A percentile compares a stretch with the other conserved stretches of the same genome.
Conservation (phyloP, 2,329 filamentous ascomycete species). For the Thelonectria blattea region DNA sequence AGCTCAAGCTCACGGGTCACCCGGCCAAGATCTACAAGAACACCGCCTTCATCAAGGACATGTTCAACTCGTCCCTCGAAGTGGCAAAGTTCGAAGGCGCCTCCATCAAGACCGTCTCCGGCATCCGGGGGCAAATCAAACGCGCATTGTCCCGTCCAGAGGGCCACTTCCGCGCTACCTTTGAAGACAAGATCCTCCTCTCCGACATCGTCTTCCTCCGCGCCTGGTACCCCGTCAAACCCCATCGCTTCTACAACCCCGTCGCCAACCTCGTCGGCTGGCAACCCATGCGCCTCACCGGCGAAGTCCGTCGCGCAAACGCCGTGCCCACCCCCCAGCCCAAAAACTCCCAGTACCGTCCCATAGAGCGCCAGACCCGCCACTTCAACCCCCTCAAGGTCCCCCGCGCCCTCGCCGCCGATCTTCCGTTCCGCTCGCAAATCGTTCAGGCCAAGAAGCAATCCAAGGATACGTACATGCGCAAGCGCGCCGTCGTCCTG, state of each 20-base stretch:
- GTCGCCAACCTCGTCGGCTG: constrained; percentile 93
- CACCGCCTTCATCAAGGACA: constrained; percentile 97
- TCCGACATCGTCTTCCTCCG: constrained; percentile 95
- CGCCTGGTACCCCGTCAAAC: constrained; percentile 96
- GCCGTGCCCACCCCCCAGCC: constrained; percentile 77
- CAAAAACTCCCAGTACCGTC: constrained; percentile 85
- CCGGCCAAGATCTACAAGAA: constrained; percentile 99
- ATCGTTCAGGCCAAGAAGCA: constrained; percentile 82
- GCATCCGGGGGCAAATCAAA: constrained; percentile 96
- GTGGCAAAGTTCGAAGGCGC: constrained; percentile 99
- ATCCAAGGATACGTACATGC: constrained; percentile 84
- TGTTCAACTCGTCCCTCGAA: constrained; percentile 93
- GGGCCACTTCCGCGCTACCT: constrained; percentile 94
- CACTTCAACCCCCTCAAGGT: constrained; percentile 82
- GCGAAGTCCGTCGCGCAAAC: constrained; percentile 82
- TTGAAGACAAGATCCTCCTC: constrained; percentile 98
- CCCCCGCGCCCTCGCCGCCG: constrained; percentile 79
- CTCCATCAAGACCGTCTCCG: constrained; percentile 93
- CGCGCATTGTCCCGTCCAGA: constrained; percentile 91
- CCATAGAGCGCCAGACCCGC: constrained; percentile 68
- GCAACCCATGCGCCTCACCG: constrained; percentile 93
- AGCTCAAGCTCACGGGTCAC: constrained; percentile 91
- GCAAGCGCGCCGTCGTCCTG: constrained; percentile 91
- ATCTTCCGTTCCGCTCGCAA: constrained; percentile 91
- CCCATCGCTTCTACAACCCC: constrained; percentile 95